Conservation (phyloP, 768 basidiomycete species). For the Rhizopogon vinicolor region DNA sequence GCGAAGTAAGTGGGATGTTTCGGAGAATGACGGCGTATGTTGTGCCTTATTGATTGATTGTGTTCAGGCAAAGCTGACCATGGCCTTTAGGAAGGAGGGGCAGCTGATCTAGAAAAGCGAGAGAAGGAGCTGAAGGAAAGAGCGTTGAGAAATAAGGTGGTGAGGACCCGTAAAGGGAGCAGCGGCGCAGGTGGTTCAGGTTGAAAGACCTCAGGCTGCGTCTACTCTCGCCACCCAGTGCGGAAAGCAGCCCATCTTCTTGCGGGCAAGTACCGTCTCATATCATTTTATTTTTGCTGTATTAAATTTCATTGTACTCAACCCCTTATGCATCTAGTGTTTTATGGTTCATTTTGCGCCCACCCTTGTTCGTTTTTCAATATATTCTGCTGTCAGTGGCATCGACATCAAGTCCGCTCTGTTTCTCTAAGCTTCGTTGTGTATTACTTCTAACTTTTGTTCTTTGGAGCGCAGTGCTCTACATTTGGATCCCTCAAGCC, state of each 20-base stretch:
- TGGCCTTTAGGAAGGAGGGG: slow-evolving; percentile 15
- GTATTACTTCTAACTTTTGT: not conserved
- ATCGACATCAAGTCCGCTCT: not conserved
- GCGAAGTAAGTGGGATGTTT: slow-evolving; percentile 50
- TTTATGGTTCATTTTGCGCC: not conserved
- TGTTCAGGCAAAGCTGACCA: not conserved
- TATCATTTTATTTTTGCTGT: not conserved
- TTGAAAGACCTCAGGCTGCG: not conserved
- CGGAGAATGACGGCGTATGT: slow-evolving; percentile 7
- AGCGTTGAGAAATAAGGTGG: slow-evolving; percentile 80
- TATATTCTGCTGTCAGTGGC: not conserved
- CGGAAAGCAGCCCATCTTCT: not conserved
- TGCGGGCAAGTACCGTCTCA: not conserved
- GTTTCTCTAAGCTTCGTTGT: not conserved
- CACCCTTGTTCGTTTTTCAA: not conserved
- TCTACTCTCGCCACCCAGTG: not conserved
- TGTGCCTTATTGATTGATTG: not conserved
- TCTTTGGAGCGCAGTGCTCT: not conserved
- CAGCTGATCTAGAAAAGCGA: slow-evolving; percentile 52
- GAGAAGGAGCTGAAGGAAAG: slow-evolving; percentile 81
- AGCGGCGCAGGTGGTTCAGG: slow-evolving; percentile 10
- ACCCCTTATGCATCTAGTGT: not conserved
- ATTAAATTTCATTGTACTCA: not conserved
- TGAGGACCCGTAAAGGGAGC: slow-evolving; percentile 58
- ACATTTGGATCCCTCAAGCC: not conserved